Evolutionary conservation across 148 eudicot species (phyloP).

Genomic region (Silene conica): DNA sequence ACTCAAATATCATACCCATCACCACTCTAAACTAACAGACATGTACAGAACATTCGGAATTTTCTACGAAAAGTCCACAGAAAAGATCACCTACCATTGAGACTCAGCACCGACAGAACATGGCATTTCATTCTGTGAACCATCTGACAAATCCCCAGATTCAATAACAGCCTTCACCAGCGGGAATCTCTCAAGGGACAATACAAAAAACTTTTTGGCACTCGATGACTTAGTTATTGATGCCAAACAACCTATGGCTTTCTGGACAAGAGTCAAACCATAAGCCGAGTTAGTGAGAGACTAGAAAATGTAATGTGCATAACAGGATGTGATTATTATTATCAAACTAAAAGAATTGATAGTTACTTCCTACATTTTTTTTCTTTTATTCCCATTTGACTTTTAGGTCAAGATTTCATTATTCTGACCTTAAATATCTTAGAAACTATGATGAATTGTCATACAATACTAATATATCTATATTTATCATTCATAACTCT

Average conservation of each 20-base stretch:
- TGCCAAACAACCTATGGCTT: constrained; percentile 61
- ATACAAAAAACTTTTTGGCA: constrained; percentile 44
- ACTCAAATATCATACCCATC: neutral
- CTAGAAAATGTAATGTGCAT: constrained; percentile 9
- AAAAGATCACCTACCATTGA: constrained; percentile 39
- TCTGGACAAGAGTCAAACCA: constrained; percentile 36
- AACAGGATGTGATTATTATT: neutral
- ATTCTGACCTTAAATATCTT: no score
- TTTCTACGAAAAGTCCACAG: neutral
- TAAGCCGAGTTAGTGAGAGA: neutral
- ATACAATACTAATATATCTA: no score
- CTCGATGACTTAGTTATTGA: constrained; percentile 54
- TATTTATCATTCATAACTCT: no score
- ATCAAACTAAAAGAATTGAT: neutral
- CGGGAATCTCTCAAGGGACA: constrained; percentile 54
- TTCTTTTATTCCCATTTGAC: no score
- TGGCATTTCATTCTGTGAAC: constrained; percentile 31
- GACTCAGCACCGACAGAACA: constrained; percentile 27
- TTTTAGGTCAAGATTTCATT: no score
- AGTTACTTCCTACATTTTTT: neutral
- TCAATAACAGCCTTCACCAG: constrained; percentile 31
- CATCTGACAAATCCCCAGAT: constrained; percentile 30
- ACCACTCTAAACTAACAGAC: neutral
- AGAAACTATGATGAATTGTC: no score
- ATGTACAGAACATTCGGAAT: neutral